Evolutionary conservation across 495 filamentous ascomycete species (phyloP), one percentile per base, ranked within the genome.

Genomic region (Penicillium simplicissimum): DNA sequence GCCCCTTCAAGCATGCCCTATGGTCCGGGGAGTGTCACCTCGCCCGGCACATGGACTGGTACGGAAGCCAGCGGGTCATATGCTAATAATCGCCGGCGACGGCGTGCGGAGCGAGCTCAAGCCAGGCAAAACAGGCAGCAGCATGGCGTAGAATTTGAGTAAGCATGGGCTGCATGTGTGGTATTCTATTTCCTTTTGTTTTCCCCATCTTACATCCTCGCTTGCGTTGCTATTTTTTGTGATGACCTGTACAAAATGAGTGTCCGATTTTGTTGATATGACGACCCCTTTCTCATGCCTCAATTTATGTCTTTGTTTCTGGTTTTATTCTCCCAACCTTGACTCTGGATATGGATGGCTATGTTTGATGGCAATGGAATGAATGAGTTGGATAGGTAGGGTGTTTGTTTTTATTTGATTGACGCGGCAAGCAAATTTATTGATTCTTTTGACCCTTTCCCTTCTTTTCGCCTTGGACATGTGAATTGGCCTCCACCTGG

Each of bases 31-130:
- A 82, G 82, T 60, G 70, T 84, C 52, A 78, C 75, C 21, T 78
- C 80, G 6, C 73, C 81, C 53, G 67, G 76, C 15, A 79, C 80
- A 62, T 80, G 71, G 63, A 82, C 80, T 11, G 79, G 77, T 4
- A 83, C 81, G 0, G 81, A 84, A 57, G 77, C 76, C 31, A 84
- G 80, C 61, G 83, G 76, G 23, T 80, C 81, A 58, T 84, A 80
- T 66, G 82, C 74, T 19, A 85, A 74, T 61, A 85, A 85, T 64
- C 76, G 80, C 40, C 68, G 76, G 59, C 77, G 82, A 51, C 74
- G 82, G 71, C 75, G 82, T 37, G 82, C 81, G 14, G 80, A 84
- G 61, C 69, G 82, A 67, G 80, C 81, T 42, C 72, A 81, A 28
- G 74, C 79, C 9, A 78, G 75, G 45, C 75, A 79, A 59, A 79